Conservation (phyloP, 768 basidiomycete genomes). For the Sporobolomyces roseus region DNA sequence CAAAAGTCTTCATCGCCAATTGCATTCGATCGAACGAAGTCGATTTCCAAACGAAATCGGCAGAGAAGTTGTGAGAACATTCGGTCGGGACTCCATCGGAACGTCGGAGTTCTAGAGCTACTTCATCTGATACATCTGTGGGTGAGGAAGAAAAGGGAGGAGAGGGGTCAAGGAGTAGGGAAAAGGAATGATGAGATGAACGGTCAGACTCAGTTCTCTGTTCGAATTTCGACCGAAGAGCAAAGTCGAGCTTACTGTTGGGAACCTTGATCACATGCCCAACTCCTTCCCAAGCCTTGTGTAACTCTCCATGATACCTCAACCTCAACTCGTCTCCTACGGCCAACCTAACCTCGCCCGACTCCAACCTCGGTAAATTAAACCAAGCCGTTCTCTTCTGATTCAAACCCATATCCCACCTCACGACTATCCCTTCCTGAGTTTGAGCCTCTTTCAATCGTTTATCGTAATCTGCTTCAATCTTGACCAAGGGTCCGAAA, state of each 20-base stretch:
- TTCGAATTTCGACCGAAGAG: neutral
- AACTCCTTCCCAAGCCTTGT: slow-evolving; percentile 93
- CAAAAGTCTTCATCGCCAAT: slow-evolving; percentile 98
- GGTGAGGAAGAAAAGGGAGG: too few species aligned
- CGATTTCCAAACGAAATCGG: slow-evolving; percentile 99
- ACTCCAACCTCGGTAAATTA: slow-evolving; percentile 89
- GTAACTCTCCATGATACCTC: slow-evolving; percentile 80
- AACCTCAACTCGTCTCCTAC: slow-evolving; percentile 92
- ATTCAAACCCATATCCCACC: slow-evolving; percentile 97
- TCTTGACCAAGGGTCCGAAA: slow-evolving; percentile 97
- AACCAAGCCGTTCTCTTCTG: slow-evolving; percentile 99
- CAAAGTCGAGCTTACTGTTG: slow-evolving; percentile 66
- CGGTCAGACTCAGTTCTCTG: too few species aligned
- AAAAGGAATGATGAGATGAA: too few species aligned
- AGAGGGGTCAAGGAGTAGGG: too few species aligned
- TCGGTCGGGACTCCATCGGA: slow-evolving; percentile 92
- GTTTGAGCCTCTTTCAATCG: slow-evolving; percentile 96
- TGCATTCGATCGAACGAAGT: slow-evolving; percentile 99
- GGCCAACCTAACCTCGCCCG: slow-evolving; percentile 92
- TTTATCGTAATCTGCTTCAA: slow-evolving; percentile 99
- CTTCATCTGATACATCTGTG: slow-evolving; percentile 94
- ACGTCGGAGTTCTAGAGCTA: slow-evolving; percentile 82
- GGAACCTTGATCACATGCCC: slow-evolving; percentile 99
- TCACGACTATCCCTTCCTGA: slow-evolving; percentile 88
- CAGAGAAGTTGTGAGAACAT: slow-evolving; percentile 87